Conservation (phyloP, 1,139 yeast species). For the Wickerhamiella pararugosa region DNA sequence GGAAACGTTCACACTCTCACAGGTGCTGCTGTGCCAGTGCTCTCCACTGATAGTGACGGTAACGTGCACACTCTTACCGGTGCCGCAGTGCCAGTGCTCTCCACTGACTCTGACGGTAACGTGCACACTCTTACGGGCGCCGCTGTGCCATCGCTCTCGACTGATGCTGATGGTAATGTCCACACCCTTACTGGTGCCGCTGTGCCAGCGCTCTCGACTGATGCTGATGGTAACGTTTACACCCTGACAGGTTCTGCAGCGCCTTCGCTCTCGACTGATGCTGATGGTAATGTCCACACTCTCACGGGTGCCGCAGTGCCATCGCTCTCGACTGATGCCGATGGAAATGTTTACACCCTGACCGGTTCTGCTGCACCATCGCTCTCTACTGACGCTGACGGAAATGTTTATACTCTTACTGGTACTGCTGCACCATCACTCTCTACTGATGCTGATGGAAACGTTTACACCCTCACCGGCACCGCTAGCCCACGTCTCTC, state of each 20-base stretch:
- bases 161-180: too few relatives aligned
- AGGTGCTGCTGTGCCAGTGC: not conserved
- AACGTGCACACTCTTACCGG: not conserved
- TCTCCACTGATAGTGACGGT: constrained; percentile 1
- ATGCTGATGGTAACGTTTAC: not conserved
- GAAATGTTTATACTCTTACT: not conserved
- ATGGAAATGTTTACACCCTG: not conserved
- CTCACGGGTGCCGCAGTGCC: not conserved
- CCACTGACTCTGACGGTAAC: too few relatives aligned
- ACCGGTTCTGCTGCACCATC: too few relatives aligned
- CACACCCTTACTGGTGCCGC: not conserved
- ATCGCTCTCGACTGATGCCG: not conserved
- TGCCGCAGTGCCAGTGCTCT: not conserved
- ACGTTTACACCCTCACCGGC: too few relatives aligned
- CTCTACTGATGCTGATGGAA: too few relatives aligned
- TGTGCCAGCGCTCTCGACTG: not conserved
- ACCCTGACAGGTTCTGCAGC: too few relatives aligned
- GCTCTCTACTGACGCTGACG: not conserved
- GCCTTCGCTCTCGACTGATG: not conserved
- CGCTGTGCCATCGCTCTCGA: not conserved
- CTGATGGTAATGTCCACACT: not conserved
- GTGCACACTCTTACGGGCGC: not conserved
- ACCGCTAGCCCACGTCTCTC: too few relatives aligned
- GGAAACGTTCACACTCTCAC: not conserved
- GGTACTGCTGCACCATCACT: not conserved